Conservation (phyloP, 2,329 filamentous ascomycete genomes). For the Penicillium sp. region DNA sequence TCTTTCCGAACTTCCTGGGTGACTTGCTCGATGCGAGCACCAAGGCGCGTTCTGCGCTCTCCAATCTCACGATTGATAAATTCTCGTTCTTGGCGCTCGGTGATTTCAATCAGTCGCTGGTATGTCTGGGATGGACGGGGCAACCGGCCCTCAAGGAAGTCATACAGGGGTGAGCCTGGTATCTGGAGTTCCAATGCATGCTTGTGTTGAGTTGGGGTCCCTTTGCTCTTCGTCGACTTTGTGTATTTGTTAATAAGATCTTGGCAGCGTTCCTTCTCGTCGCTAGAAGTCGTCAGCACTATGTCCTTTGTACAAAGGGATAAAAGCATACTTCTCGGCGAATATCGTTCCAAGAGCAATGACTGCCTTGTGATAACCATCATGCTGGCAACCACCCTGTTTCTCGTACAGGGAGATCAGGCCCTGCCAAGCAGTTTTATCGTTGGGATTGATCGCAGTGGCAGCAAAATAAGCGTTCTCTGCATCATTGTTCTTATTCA, state of each 20-base stretch:
- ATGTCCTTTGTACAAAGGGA: not conserved
- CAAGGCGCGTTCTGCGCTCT: conserved; percentile 81
- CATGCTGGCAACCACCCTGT: conserved; percentile 65
- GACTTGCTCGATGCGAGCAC: conserved; percentile 78
- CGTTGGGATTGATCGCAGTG: conserved; percentile 66
- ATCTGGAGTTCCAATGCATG: conserved; percentile 72
- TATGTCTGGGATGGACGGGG: conserved; percentile 78
- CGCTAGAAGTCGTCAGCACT: conserved; percentile 37
- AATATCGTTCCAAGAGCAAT: conserved; percentile 73
- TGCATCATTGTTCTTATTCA: conserved; percentile 66
- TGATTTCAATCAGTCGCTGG: conserved; percentile 74
- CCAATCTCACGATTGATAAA: conserved; percentile 86
- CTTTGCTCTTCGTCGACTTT: conserved; percentile 68
- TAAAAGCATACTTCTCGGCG: conserved; percentile 55
- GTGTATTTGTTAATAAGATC: conserved; percentile 75
- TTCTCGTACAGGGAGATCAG: conserved; percentile 81
- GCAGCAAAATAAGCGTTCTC: conserved; percentile 74
- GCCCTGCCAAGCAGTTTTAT: conserved; percentile 88
- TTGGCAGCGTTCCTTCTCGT: conserved; percentile 59
- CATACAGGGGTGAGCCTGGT: conserved; percentile 76
- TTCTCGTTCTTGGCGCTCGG: conserved; percentile 82
- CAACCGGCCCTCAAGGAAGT: conserved; percentile 77
- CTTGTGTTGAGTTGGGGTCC: conserved; percentile 70
- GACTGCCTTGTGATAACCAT: conserved; percentile 70
- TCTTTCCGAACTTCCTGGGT: conserved; percentile 84